Base-by-base conservation (phyloP, 345 rosid genomes). In the Sisymbrium altissimum region DNA sequence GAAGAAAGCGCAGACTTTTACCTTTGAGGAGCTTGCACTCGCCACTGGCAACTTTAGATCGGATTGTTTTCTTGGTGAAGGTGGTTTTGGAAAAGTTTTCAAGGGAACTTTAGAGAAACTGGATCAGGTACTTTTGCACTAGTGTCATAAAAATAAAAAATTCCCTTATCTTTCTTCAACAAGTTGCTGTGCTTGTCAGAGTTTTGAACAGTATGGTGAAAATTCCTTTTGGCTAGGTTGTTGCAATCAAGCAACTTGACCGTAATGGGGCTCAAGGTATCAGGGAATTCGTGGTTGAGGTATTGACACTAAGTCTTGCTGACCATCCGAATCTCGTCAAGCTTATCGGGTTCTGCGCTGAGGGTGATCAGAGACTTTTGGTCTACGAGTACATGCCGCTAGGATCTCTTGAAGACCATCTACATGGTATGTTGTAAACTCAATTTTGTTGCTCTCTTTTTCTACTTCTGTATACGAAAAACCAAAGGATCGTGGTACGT, bases 181-280 rank as follows among this genome's bases (percentile, higher is more conserved):
- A 45, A 45, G 10, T 36, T 27, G 44, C 10, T 66, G 46, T 75
- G 53, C 25, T 48, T 74, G 39, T 48, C 41, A 36, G 41, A 40
- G 66, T 59, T 32, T 60, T 40, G 56, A 56, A 56, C 14, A 17
- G 38, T 15, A 7, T 56, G 63, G 44, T 10, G 25, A 46, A 45
- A 46, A 18, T 49, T 59, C 2, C 2, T 57, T 50, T 4, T 71
- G 73, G 68, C 38, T 77, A 93, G 97, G 88, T 76, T 71, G 96
- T 91, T 18, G 98, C 98, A 4, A 89, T 91, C 83, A 93, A 93
- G 86, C 96, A 86, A 78, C 96, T 93, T 50, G 91, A 93, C 61
- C 92, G 81, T 23, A 81, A 86, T 78, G 98, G 98, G 7, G 80
- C 77, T 63, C 98, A 90, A 70, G 98, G 98, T 64, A 81, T 84